Evolutionary conservation across 129 eudicot genomes (phyloP), one percentile per base, ranked within the genome.

Genomic region (Calendula officinalis): DNA sequence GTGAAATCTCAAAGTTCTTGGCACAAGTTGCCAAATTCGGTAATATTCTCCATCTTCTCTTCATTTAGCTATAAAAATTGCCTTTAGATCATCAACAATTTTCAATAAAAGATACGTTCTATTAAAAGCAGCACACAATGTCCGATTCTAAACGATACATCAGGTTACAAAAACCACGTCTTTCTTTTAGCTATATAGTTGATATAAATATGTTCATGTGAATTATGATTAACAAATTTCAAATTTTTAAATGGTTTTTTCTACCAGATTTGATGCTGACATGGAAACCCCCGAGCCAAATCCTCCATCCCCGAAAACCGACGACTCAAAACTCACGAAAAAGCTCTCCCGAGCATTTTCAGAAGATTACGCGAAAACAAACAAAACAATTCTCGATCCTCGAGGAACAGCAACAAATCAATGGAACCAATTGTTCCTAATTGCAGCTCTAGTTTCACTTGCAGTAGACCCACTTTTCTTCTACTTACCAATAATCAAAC

Each of bases 381-480:
- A 78, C 53, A 49, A 41, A 32, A 70, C 67, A 40, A 62, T 87
- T 53, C 67, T 84, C 17, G 91, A 84, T 50, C 95, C 95, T 12
- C 76, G 91, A 60, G 88, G 91, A 54, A 16, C 51, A 14, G 43
- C 60, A 16, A 33, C 72, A 17, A 66, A 59, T 45, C 53, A 32
- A 70, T 87, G 95, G 95, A 81, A 82, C 54, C 79, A 80, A 60
- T 59, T 74, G 37, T 81, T 87, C 63, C 69, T 87, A 14, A 56
- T 79, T 10, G 84, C 88, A 40, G 77, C 81, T 50, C 79, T 87
- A 16, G 44, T 75, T 54, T 81, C 91, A 14, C 76, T 90, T 6
- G 86, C 86, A 17, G 84, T 83, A 8, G 97, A 90, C 70, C 97
- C 97, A 40, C 61, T 86, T 0, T 90, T 90, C 75, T 90, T 86